A percentile compares a stretch with the other conserved stretches of the same genome.
phyloP scores from a whole-genome alignment of 805 yeast genomes.

The Starmera quercuum region DNA sequence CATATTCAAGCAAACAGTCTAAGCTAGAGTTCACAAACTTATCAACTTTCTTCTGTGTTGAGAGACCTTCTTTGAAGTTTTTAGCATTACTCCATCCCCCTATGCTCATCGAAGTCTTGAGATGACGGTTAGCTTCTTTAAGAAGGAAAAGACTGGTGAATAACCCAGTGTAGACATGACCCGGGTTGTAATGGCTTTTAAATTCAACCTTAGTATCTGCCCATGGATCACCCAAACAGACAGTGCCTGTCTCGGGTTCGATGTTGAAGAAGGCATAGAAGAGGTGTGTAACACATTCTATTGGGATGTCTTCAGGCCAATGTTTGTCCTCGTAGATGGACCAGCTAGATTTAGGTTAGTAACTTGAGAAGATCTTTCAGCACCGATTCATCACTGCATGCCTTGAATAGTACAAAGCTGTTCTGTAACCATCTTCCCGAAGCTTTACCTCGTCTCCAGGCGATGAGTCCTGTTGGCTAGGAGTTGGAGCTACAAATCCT shows the following conservation, averaged over 20 bases:
- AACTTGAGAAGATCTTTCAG: too few relatives aligned
- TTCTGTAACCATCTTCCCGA: conserved; percentile 7
- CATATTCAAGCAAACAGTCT: conserved; percentile 39
- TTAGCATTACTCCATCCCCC: conserved; percentile 71
- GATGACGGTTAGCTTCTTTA: conserved; percentile 30
- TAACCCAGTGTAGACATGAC: conserved; percentile 29
- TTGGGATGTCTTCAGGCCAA: conserved; percentile 56
- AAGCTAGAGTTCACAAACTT: conserved; percentile 45
- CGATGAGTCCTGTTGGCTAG: too few relatives aligned
- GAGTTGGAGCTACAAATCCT: too few relatives aligned
- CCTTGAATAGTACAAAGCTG: conserved; percentile 38
- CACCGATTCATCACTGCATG: too few relatives aligned
- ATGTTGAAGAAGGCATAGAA: conserved; percentile 73
- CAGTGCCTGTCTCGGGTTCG: conserved; percentile 42
- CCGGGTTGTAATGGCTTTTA: conserved; percentile 10
- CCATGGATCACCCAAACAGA: conserved; percentile 54
- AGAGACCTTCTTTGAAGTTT: conserved; percentile 39
- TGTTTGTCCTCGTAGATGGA: conserved; percentile 57
- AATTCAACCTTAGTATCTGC: conserved; percentile 45
- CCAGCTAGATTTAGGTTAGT: conserved; percentile 56
- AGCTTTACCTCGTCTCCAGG: neutral
- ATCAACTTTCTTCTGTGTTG: conserved; percentile 27
- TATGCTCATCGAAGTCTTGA: conserved; percentile 63
- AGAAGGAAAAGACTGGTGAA: conserved; percentile 40
- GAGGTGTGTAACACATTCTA: conserved; percentile 50